Percentiles rank a stretch among this genome's conserved stretches.
phyloP scores from a whole-genome alignment of 441 rosid genomes.

The Adansonia grandidieri region DNA sequence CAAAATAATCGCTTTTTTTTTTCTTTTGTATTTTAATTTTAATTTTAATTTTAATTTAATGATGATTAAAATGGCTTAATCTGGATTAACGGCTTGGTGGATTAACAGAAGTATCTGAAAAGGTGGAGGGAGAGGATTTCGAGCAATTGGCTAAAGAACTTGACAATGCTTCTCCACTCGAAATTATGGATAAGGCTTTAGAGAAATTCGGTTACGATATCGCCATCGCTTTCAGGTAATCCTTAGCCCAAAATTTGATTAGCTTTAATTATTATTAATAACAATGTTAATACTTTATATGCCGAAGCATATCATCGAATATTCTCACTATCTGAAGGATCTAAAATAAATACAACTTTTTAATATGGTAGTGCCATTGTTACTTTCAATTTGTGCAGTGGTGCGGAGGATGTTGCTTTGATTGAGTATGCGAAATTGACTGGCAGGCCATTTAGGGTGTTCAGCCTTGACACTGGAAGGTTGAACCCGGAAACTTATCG shows the following conservation, averaged over 20 bases:
- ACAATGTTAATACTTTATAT: background rate
- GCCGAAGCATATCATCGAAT: background rate
- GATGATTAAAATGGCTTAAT: background rate
- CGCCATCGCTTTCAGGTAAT: constrained; percentile 92
- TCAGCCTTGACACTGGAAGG: constrained; percentile 95
- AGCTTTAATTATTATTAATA: background rate
- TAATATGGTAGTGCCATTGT: background rate
- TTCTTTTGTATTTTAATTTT: background rate
- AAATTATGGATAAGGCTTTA: constrained; percentile 82
- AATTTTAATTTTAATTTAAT: background rate
- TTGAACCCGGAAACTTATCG: constrained; percentile 82
- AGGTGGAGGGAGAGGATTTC: constrained; percentile 53
- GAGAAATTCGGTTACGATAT: constrained; percentile 78
- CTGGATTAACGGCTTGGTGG: background rate
- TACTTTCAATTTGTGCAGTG: constrained; percentile 49
- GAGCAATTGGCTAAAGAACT: constrained; percentile 62
- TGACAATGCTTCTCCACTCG: constrained; percentile 72
- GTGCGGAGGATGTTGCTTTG: constrained; percentile 92
- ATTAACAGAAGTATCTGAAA: constrained; percentile 57
- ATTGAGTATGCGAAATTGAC: constrained; percentile 88
- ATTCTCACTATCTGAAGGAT: background rate
- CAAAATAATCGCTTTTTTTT: too few relatives aligned
- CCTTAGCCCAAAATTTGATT: constrained; percentile 15
- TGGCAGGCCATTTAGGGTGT: constrained; percentile 84
- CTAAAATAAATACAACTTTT: background rate